Evolutionary conservation across 352 stramenopile species (phyloP).

Genomic region (Albugo candida): DNA sequence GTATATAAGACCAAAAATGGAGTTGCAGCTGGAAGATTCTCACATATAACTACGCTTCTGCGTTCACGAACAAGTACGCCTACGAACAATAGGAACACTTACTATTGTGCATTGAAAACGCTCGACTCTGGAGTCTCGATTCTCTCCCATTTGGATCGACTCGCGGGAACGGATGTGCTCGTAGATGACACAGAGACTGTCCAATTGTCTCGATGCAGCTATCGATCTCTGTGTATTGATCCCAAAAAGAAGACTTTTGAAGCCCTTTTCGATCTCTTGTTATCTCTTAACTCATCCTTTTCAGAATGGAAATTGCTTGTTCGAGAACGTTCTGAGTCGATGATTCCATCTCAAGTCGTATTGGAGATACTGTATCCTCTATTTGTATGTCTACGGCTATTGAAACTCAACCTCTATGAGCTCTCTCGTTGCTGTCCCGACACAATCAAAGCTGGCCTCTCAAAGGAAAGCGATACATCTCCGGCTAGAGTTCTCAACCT

Average conservation of each 20-base stretch:
- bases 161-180: conserved; percentile 57
- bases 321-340: not conserved
- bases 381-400: conserved; percentile 39
- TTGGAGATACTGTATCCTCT: conserved; percentile 45
- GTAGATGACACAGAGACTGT: conserved; percentile 51
- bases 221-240: conserved; percentile 66
- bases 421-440: conserved; percentile 48
- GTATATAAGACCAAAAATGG: conserved; percentile 32
- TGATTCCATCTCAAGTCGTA: conserved; percentile 3
- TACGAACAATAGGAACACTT: too few species aligned
- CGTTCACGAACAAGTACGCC: too few species aligned
- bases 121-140: conserved; percentile 52
- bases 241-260: conserved; percentile 51
- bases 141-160: conserved; percentile 54
- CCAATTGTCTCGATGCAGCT: conserved; percentile 53
- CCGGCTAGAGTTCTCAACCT: conserved; percentile 22
- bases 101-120: conserved; percentile 13
- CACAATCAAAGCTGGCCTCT: conserved; percentile 31
- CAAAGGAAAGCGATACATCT: conserved; percentile 11
- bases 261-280: conserved; percentile 32
- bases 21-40: conserved; percentile 16
- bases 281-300: conserved; percentile 16
- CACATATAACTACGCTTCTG: too few species aligned
- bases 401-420: conserved; percentile 81
- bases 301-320: conserved; percentile 2